Percentiles rank a stretch among this genome's conserved stretches.
Evolutionary conservation across 306 rosid species (phyloP).

Genomic region (Fragaria vesca): DNA sequence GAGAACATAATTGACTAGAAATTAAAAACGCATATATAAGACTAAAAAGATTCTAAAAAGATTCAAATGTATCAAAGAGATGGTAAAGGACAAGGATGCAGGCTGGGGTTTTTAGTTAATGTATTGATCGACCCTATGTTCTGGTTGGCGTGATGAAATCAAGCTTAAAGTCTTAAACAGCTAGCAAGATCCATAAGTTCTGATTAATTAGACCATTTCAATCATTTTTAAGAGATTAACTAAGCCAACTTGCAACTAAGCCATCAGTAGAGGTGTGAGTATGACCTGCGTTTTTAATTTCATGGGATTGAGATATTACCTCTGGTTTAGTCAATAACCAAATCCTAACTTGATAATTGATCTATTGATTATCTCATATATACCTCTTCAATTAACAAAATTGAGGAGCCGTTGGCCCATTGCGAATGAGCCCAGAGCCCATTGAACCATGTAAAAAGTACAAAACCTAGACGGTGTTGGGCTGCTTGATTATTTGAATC

Average conservation of each 20-base stretch:
- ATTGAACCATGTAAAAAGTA: background rate
- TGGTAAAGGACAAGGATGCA: too few species aligned
- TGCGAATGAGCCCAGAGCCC: background rate
- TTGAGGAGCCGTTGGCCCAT: background rate
- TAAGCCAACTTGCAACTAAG: background rate
- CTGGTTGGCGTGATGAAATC: too few species aligned
- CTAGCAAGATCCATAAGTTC: background rate
- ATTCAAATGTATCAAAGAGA: too few species aligned
- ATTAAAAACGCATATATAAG: too few species aligned
- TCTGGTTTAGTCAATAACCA: background rate
- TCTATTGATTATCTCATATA: background rate
- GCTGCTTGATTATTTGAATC: too few species aligned
- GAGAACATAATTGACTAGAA: too few species aligned
- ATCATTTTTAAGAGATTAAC: background rate
- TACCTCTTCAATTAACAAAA: background rate
- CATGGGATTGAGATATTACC: background rate
- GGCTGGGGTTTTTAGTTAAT: too few species aligned
- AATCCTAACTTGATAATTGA: background rate
- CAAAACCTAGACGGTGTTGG: too few species aligned
- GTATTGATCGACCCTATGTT: too few species aligned
- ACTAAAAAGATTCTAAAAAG: too few species aligned
- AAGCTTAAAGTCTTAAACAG: background rate
- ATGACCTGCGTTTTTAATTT: background rate
- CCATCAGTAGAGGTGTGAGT: background rate
- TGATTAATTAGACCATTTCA: background rate